These are phyloP conservation scores for Hydnomerulius pinastri DNA, from an alignment of 768 basidiomycete genomes.

Conservation along the genomic window DNA sequence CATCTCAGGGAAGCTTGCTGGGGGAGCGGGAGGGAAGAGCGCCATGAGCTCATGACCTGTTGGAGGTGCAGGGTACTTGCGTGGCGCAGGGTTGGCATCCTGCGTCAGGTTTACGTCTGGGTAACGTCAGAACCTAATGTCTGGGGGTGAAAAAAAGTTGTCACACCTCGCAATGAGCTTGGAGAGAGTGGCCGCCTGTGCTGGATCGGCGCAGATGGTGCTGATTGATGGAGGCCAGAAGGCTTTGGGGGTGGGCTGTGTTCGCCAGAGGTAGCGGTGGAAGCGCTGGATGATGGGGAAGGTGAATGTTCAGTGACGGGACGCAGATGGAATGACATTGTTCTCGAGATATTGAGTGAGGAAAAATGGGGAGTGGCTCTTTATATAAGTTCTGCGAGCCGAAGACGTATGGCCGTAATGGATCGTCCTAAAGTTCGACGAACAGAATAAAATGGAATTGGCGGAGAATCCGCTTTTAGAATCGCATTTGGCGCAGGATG, in stretches of 20 bases:
- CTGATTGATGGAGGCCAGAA: slow-evolving; percentile 31
- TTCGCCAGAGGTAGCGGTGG: slow-evolving; percentile 47
- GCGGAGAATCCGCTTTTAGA: slow-evolving; percentile 8
- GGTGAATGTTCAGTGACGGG: slow-evolving; percentile 51
- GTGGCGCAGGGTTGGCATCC: slow-evolving; percentile 46
- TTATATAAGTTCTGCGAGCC: slow-evolving; percentile 23
- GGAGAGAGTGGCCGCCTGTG: slow-evolving; percentile 64
- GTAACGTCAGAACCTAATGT: slow-evolving; percentile 15
- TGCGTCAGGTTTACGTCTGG: slow-evolving; percentile 68
- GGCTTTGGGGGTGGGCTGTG: slow-evolving; percentile 37
- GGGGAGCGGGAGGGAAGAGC: slow-evolving; percentile 74
- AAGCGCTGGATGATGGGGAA: slow-evolving; percentile 55
- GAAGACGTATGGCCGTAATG: slow-evolving; percentile 20
- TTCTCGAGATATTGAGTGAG: slow-evolving; percentile 42
- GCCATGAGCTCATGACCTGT: slow-evolving; percentile 86
- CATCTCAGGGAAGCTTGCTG: slow-evolving; percentile 54
- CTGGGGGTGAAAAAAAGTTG: background rate
- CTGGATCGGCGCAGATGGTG: slow-evolving; percentile 28
- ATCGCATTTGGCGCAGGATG: slow-evolving; percentile 15
- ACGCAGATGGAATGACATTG: slow-evolving; percentile 54
- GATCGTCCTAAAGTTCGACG: slow-evolving; percentile 25
- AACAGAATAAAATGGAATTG: slow-evolving; percentile 11
- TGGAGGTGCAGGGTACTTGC: slow-evolving; percentile 74
- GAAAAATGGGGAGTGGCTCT: slow-evolving; percentile 14
- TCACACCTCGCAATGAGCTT: slow-evolving; percentile 57